Evolutionary conservation across 2,329 filamentous ascomycete species (phyloP).

Genomic region (Arthrinium puccinioides): DNA sequence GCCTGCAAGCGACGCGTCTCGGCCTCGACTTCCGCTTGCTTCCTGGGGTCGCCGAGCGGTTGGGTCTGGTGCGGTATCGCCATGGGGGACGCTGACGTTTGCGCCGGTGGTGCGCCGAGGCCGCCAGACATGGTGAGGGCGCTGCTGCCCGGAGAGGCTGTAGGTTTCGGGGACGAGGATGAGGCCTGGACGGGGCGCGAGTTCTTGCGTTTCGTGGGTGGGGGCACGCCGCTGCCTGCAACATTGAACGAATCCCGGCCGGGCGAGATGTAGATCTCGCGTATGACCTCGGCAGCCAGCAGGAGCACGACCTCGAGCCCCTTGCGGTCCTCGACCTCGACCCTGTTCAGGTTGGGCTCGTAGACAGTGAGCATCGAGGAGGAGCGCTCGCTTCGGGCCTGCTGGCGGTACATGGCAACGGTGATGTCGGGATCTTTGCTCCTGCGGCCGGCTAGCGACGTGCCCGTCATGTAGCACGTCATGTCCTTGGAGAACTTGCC

Average conservation of each 20-base stretch:
- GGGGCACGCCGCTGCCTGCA: slow-evolving; percentile 28
- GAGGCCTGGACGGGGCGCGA: slow-evolving; percentile 29
- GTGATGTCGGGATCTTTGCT: slow-evolving; percentile 93
- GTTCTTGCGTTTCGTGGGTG: slow-evolving; percentile 30
- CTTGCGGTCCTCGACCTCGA: slow-evolving; percentile 91
- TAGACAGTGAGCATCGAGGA: slow-evolving; percentile 66
- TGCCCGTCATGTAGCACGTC: slow-evolving; percentile 80
- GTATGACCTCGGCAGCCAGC: slow-evolving; percentile 55
- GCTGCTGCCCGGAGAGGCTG: slow-evolving; percentile 9
- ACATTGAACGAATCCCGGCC: slow-evolving; percentile 76
- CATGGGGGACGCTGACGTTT: slow-evolving; percentile 20
- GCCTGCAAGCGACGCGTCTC: slow-evolving; percentile 69
- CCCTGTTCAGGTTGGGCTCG: slow-evolving; percentile 82
- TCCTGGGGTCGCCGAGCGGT: slow-evolving; percentile 20
- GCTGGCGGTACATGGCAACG: slow-evolving; percentile 74
- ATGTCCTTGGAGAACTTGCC: slow-evolving; percentile 80
- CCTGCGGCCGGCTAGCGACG: slow-evolving; percentile 65
- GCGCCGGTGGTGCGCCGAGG: slow-evolving; percentile 29
- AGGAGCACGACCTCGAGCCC: slow-evolving; percentile 79
- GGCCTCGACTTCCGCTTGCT: slow-evolving; percentile 50
- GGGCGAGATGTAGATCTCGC: slow-evolving; percentile 57
- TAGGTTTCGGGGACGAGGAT: slow-evolving; percentile 16
- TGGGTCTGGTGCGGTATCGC: slow-evolving; percentile 7
- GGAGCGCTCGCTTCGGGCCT: slow-evolving; percentile 47
- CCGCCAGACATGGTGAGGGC: slow-evolving; percentile 33